Conservation (phyloP, 352 stramenopile species). For the Globisporangium acanthophoron region DNA sequence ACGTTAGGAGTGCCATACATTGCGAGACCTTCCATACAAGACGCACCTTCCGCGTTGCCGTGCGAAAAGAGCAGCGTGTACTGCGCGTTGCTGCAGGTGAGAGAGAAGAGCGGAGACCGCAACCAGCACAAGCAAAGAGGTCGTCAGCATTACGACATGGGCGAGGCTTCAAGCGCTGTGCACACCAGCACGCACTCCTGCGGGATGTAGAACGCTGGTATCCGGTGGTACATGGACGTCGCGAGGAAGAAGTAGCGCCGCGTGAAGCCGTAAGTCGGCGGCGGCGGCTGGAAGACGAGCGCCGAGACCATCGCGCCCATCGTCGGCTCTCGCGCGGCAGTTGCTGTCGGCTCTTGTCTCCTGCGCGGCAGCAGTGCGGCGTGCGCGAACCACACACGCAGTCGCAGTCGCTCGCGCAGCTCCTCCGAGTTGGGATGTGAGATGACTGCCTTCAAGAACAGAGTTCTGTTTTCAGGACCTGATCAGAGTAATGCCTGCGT, state of each 20-base stretch:
- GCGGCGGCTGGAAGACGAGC: constrained; percentile 88
- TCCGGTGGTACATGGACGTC: constrained; percentile 83
- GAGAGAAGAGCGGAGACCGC: neutral
- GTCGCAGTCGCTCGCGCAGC: too few species aligned
- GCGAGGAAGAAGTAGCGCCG: constrained; percentile 93
- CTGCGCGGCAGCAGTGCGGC: too few species aligned
- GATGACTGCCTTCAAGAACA: too few species aligned
- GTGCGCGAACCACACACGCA: too few species aligned
- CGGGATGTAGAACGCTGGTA: constrained; percentile 95
- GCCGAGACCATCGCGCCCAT: constrained; percentile 82
- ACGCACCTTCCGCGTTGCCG: constrained; percentile 93
- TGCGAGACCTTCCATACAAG: too few species aligned
- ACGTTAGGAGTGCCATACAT: neutral
- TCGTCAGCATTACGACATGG: neutral
- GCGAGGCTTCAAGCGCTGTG: too few species aligned
- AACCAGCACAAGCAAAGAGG: neutral
- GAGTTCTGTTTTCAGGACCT: too few species aligned
- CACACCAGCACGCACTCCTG: constrained; percentile 45
- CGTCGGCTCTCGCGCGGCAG: neutral
- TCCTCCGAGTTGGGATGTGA: too few species aligned
- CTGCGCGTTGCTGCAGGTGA: constrained; percentile 66
- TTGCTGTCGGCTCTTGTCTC: too few species aligned
- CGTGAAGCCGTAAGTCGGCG: constrained; percentile 66
- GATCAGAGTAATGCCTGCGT: too few species aligned
- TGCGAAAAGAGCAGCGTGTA: constrained; percentile 97